Evolutionary conservation across 345 rosid genomes (phyloP).

Genomic region (Eucalyptus pauciflora): DNA sequence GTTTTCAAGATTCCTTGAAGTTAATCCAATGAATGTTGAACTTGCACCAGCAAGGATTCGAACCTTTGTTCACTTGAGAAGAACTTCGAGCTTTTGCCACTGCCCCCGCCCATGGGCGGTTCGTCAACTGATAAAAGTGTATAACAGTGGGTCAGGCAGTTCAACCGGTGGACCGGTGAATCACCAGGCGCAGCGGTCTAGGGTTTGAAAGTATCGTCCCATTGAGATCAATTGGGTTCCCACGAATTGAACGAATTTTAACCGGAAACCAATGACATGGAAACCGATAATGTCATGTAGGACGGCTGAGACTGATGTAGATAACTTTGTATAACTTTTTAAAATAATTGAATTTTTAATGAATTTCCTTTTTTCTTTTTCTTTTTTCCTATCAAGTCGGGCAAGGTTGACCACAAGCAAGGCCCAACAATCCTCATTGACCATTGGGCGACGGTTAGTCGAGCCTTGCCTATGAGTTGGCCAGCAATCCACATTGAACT

Average conservation of each 20-base stretch:
- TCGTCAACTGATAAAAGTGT: not conserved
- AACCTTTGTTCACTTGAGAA: not conserved
- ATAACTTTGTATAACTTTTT: too few species aligned
- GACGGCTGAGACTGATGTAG: rapidly evolving
- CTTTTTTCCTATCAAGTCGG: rapidly evolving
- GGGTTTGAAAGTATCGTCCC: too few species aligned
- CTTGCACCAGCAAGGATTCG: not conserved
- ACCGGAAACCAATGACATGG: rapidly evolving
- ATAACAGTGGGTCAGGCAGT: not conserved
- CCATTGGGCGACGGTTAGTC: not conserved
- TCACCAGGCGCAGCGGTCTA: not conserved
- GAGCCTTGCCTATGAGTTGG: not conserved
- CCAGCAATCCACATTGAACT: not conserved
- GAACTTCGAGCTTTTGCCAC: not conserved
- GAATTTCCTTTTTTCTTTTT: rapidly evolving
- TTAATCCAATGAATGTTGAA: not conserved
- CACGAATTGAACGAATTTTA: too few species aligned
- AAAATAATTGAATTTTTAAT: too few species aligned
- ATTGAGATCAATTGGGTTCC: too few species aligned
- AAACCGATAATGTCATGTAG: rapidly evolving
- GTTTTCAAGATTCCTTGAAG: not conserved
- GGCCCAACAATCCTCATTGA: not conserved
- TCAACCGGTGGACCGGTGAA: not conserved
- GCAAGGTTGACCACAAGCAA: not conserved
- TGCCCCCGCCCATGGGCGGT: not conserved